Evolutionary conservation across 2,329 filamentous ascomycete genomes (phyloP).

Genomic region (Hypoxylon sp.): DNA sequence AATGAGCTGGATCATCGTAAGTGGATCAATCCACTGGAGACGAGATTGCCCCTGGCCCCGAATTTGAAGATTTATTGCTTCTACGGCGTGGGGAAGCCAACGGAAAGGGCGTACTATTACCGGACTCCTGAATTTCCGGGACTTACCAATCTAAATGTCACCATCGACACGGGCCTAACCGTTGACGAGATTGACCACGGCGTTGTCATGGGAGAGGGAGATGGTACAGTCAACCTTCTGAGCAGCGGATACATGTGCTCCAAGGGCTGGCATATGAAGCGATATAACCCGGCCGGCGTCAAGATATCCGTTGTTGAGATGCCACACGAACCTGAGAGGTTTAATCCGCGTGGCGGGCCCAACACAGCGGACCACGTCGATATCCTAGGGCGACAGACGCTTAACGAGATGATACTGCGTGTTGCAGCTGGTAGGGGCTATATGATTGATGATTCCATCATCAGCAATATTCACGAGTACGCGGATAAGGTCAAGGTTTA

Average conservation of each 20-base stretch:
- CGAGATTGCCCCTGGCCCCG: slow-evolving; percentile 84
- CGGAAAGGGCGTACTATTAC: slow-evolving; percentile 93
- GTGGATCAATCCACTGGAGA: slow-evolving; percentile 96
- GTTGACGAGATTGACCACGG: slow-evolving; percentile 78
- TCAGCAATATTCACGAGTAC: slow-evolving; percentile 85
- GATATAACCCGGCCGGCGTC: slow-evolving; percentile 88
- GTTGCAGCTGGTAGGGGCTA: slow-evolving; percentile 88
- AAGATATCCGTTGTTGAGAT: slow-evolving; percentile 91
- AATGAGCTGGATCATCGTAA: slow-evolving; percentile 81
- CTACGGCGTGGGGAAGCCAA: slow-evolving; percentile 93
- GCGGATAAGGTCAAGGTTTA: slow-evolving; percentile 84
- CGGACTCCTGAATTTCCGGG: slow-evolving; percentile 71
- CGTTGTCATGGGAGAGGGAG: slow-evolving; percentile 94
- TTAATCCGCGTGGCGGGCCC: slow-evolving; percentile 79
- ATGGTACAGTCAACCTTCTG: slow-evolving; percentile 93
- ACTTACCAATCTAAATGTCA: slow-evolving; percentile 75
- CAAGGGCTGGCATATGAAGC: slow-evolving; percentile 90
- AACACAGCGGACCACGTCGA: slow-evolving; percentile 92
- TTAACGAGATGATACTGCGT: slow-evolving; percentile 89
- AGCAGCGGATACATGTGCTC: slow-evolving; percentile 97
- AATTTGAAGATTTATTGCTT: slow-evolving; percentile 97
- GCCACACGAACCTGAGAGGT: slow-evolving; percentile 93
- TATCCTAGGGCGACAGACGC: slow-evolving; percentile 84
- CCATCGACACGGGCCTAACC: slow-evolving; percentile 72
- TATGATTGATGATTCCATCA: slow-evolving; percentile 77